phyloP scores from a whole-genome alignment of 164 flowering plant species.

The Nymphaea thermarum region DNA sequence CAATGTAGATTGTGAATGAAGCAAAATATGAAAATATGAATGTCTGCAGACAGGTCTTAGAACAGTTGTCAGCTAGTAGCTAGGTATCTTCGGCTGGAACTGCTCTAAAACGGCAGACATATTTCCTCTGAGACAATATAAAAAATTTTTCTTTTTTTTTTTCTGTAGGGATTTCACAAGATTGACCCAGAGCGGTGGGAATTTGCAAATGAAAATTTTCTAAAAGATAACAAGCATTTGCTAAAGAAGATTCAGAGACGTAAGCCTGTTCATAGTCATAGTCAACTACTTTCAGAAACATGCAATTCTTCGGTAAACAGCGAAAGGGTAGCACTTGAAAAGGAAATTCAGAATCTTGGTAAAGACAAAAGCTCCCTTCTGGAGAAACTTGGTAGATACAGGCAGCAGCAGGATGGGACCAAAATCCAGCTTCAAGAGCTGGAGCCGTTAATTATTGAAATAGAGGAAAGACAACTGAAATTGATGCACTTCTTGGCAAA shows the following conservation, averaged over 20 bases:
- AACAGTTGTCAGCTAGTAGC: no score
- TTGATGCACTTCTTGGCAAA: slow-evolving; percentile 41
- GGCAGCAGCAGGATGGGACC: slow-evolving; percentile 39
- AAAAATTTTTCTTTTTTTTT: no score
- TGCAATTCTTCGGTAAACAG: slow-evolving; percentile 35
- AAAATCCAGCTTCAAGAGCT: slow-evolving; percentile 54
- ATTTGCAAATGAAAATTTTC: slow-evolving; percentile 83
- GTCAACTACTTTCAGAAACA: slow-evolving; percentile 22
- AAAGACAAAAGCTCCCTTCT: slow-evolving; percentile 56
- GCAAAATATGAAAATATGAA: no score
- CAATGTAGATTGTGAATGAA: no score
- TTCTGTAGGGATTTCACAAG: slow-evolving; percentile 71
- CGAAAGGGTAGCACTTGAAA: slow-evolving; percentile 71
- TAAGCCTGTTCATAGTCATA: slow-evolving; percentile 91
- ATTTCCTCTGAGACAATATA: no score
- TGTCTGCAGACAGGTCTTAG: no score
- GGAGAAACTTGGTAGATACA: slow-evolving; percentile 27
- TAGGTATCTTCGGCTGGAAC: no score
- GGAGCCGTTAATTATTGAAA: slow-evolving; percentile 23
- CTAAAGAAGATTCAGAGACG: slow-evolving; percentile 83
- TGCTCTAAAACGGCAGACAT: no score
- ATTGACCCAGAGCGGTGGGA: slow-evolving; percentile 94
- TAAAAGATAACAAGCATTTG: slow-evolving; percentile 76
- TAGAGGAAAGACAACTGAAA: slow-evolving; percentile 70
- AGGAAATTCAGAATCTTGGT: slow-evolving; percentile 65